These are phyloP conservation scores for Thinopyrum elongatum DNA, from an alignment of 176 grass and related monocot genomes.

Conservation along the genomic window DNA sequence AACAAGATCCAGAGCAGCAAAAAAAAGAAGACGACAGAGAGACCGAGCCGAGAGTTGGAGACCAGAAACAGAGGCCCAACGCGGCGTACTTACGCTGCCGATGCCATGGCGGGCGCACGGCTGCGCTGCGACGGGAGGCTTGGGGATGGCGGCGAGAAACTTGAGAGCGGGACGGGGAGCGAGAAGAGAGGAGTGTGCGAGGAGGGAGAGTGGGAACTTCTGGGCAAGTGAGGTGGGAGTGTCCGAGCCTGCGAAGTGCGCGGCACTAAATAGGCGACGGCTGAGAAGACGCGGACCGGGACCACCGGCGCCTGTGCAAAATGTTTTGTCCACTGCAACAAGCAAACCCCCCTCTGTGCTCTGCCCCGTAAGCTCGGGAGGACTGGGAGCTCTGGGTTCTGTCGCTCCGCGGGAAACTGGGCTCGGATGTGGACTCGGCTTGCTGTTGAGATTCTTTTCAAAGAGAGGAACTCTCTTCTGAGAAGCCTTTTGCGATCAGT, in stretches of 20 bases:
- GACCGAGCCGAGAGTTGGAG: not conserved
- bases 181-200: not conserved
- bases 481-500: too few species aligned
- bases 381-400: not conserved
- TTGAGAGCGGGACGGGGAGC: not conserved
- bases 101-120: conserved; percentile 1
- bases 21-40: too few species aligned
- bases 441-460: not conserved
- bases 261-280: not conserved
- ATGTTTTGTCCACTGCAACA: not conserved
- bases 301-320: not conserved
- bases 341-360: not conserved
- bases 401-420: not conserved
- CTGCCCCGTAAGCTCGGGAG: too few species aligned
- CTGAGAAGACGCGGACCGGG: not conserved
- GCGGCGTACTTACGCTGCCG: not conserved
- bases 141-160: not conserved
- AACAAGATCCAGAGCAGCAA: not conserved
- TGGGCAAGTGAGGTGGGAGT: not conserved
- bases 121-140: not conserved
- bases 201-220: not conserved
- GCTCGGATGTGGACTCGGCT: not conserved
- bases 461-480: too few species aligned
- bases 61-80: not conserved
- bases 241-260: too few species aligned